Evolutionary conservation across 306 rosid genomes (phyloP), one percentile per base, ranked within the genome.

Genomic region (Trifolium fragiferum): DNA sequence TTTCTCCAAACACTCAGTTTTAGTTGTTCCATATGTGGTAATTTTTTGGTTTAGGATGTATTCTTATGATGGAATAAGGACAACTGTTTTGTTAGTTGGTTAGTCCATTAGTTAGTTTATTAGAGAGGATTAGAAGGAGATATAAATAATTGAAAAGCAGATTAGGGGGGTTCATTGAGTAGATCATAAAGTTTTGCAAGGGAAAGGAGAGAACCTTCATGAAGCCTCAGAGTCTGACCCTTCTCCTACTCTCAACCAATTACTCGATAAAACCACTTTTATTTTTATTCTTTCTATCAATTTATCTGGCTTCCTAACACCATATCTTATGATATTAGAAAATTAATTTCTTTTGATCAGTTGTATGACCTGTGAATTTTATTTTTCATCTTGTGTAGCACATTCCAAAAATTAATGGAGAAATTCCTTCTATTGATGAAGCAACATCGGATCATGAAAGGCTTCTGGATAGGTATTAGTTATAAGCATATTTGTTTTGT

Each of bases 361-460:
- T 20, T 60, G 55, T 72, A 32, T 54, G 41, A 63, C 37, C 38
- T 72, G 71, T 37, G 57, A 30, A 60, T 27, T 11, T 40, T 37
- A 55, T 57, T 35, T 57, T 4, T 67, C 66, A 32, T 27, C 62
- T 74, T 78, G 76, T 72, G 78, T 83, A 93, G 98, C 98, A 90
- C 77, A 84, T 90, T 84, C 98, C 98, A 18, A 89, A 86, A 81
- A 93, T 89, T 59, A 93, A 90, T 59, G 98, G 98, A 51, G 97
- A 90, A 75, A 89, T 93, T 88, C 98, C 98, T 58, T 90, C 98
- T 27, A 71, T 69, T 74, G 98, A 93, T 66, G 96, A 87, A 88
- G 98, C 88, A 43, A 88, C 92, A 73, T 89, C 98, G 21, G 97
- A 93, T 84, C 97, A 93, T 85, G 93, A 93, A 74, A 88, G 97